Conservation (phyloP, 176 grass and related monocot species). For the Oryza glumipatula region DNA sequence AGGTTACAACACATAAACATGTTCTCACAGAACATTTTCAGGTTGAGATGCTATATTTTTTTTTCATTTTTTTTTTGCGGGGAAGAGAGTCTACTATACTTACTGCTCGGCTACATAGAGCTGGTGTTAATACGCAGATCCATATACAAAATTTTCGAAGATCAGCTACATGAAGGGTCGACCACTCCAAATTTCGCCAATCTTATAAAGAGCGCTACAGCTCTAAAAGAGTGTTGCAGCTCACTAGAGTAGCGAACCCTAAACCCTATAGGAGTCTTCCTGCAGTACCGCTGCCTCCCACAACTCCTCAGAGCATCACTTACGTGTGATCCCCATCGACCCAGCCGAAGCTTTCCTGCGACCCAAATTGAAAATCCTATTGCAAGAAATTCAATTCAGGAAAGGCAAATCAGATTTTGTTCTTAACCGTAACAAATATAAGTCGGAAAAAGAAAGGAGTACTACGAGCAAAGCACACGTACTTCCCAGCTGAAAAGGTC, state of each 20-base stretch:
- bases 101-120: neutral
- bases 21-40: neutral
- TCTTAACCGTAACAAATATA: neutral
- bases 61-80: neutral
- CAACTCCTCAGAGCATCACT: neutral
- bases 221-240: neutral
- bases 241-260: neutral
- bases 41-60: neutral
- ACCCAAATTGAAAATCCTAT: slow-evolving; percentile 57
- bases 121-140: neutral
- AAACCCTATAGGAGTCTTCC: neutral
- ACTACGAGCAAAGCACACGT: slow-evolving; percentile 25
- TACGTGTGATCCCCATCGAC: slow-evolving; percentile 26
- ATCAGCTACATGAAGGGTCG: neutral
- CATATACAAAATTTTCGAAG: slow-evolving; percentile 19
- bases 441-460: neutral
- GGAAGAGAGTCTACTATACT: neutral
- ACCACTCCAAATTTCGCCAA: neutral
- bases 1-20: neutral
- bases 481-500: slow-evolving; percentile 1
- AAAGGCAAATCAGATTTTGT: neutral
- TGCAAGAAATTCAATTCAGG: too few species aligned
- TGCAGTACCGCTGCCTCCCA: neutral
- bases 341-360: slow-evolving; percentile 51
- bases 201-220: neutral